Conservation (phyloP, 495 filamentous ascomycete species). For the Lasiosphaeria ovina region DNA sequence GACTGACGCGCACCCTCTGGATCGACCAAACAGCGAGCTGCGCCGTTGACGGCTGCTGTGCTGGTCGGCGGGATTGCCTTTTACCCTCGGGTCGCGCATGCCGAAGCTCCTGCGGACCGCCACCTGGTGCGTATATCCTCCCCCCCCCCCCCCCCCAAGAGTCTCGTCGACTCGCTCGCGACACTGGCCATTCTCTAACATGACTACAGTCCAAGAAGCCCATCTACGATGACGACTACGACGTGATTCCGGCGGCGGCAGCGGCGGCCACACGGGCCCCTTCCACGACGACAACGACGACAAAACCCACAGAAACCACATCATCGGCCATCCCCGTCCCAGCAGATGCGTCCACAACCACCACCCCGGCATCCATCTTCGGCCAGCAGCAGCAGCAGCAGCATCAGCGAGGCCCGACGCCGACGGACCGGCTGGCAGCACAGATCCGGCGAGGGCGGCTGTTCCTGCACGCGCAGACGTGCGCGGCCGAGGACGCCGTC, state of each 20-base stretch:
- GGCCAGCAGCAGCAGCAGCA: slow-evolving; percentile 12
- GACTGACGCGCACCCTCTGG: slow-evolving; percentile 1
- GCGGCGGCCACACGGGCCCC: slow-evolving; percentile 19
- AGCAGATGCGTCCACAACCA: slow-evolving; percentile 24
- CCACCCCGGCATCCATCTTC: slow-evolving; percentile 23
- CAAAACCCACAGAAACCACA: slow-evolving; percentile 32
- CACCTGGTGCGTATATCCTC: slow-evolving; percentile 30
- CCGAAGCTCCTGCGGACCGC: slow-evolving; percentile 43
- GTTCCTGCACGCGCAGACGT: slow-evolving; percentile 71
- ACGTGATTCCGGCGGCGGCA: slow-evolving; percentile 40
- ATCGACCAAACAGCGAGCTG: slow-evolving; percentile 35
- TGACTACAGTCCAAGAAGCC: slow-evolving; percentile 62
- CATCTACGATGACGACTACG: slow-evolving; percentile 82
- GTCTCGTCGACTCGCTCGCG: slow-evolving; percentile 5
- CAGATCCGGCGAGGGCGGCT: slow-evolving; percentile 79
- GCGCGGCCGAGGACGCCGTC: slow-evolving; percentile 69
- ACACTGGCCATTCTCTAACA: background rate
- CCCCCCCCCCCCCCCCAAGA: background rate
- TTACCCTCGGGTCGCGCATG: slow-evolving; percentile 44
- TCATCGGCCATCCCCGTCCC: slow-evolving; percentile 11
- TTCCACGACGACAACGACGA: slow-evolving; percentile 23
- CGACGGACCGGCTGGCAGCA: slow-evolving; percentile 84
- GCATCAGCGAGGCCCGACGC: slow-evolving; percentile 60
- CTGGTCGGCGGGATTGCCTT: slow-evolving; percentile 45
- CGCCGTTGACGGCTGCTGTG: slow-evolving; percentile 48